Evolutionary conservation across 805 yeast genomes (phyloP).

Genomic region (Grigorovia humatica): DNA sequence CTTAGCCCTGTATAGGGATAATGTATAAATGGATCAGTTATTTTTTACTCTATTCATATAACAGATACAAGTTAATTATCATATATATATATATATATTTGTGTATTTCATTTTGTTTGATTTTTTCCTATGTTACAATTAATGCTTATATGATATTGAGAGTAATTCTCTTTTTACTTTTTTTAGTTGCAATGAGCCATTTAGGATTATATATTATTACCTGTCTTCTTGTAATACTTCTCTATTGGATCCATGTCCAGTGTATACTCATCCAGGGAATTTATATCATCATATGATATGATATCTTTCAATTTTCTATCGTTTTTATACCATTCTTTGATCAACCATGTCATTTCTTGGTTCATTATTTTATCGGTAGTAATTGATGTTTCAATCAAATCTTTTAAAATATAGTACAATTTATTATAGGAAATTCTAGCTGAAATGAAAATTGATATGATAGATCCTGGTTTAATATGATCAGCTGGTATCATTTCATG

Average conservation of each 20-base stretch:
- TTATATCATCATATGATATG: slow-evolving; percentile 38
- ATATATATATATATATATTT: not conserved
- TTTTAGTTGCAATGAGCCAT: not conserved
- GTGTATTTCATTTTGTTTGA: not conserved
- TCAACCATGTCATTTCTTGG: slow-evolving; percentile 52
- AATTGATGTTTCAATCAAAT: slow-evolving; percentile 52
- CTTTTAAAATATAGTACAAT: slow-evolving; percentile 52
- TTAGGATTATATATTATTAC: slow-evolving; percentile 18
- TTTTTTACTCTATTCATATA: no score
- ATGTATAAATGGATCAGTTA: no score
- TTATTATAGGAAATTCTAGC: slow-evolving; percentile 57
- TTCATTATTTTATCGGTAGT: slow-evolving; percentile 39
- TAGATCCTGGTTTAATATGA: slow-evolving; percentile 38
- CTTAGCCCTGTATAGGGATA: not conserved
- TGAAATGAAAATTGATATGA: slow-evolving; percentile 52
- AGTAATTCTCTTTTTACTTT: not conserved
- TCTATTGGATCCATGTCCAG: slow-evolving; percentile 50
- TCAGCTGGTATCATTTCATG: slow-evolving; percentile 32
- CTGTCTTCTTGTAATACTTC: slow-evolving; percentile 34
- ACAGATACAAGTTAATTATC: no score
- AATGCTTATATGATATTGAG: not conserved
- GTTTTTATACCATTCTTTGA: slow-evolving; percentile 54
- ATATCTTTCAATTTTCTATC: slow-evolving; percentile 56
- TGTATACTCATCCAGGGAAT: slow-evolving; percentile 36
- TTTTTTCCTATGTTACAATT: not conserved